These are phyloP conservation scores for Paramecium sexaurelia DNA, from an alignment of 73 alveolate species.

Conservation along the genomic window DNA sequence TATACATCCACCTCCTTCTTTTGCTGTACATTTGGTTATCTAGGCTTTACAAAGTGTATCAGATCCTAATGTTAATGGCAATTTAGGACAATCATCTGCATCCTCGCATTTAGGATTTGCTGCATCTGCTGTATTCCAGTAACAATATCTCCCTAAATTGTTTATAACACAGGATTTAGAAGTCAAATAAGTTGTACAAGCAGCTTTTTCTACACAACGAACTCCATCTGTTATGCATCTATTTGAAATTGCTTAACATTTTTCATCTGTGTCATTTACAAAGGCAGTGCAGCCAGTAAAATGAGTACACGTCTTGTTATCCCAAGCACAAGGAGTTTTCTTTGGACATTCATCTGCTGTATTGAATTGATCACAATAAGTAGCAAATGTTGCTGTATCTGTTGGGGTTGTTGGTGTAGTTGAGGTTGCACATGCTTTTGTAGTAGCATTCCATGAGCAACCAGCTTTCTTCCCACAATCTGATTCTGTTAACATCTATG, in stretches of 20 bases:
- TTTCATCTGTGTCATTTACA: not conserved
- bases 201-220: not conserved
- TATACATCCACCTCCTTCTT: constrained; percentile 48
- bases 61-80: not conserved
- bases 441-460: not conserved
- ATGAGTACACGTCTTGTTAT: not conserved
- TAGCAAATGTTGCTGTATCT: not conserved
- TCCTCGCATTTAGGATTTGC: not conserved
- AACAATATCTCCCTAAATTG: not conserved
- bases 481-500: not conserved
- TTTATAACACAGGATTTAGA: not conserved
- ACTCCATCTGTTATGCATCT: constrained; percentile 19
- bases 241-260: not conserved
- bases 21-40: not conserved
- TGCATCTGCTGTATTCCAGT: not conserved
- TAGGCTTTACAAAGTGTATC: constrained; percentile 10
- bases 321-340: not conserved
- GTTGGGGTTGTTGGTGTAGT: not conserved
- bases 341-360: not conserved
- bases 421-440: not conserved
- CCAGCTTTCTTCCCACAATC: not conserved
- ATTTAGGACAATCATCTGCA: constrained; percentile 20
- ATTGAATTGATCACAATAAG: not conserved
- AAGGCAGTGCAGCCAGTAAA: constrained; percentile 1
- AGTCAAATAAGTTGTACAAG: not conserved